phyloP scores from a whole-genome alignment of 306 rosid species.

The Sicyos baderoa region DNA sequence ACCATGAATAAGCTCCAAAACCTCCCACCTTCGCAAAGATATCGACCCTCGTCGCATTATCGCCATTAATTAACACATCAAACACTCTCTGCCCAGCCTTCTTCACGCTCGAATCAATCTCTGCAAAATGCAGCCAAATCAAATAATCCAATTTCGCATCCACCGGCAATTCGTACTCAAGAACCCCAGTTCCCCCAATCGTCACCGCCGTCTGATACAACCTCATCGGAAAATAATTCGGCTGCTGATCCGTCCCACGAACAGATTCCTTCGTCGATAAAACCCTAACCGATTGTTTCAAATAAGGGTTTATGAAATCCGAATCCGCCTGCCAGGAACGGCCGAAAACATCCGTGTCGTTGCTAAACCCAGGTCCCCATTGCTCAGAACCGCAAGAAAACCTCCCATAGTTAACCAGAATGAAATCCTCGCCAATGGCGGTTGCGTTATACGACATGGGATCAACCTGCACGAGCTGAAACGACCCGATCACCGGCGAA shows the following conservation, averaged over 20 bases:
- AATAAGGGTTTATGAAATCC: slow-evolving; percentile 14
- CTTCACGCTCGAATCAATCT: slow-evolving; percentile 53
- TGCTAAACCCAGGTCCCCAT: slow-evolving; percentile 85
- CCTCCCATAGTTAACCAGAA: slow-evolving; percentile 78
- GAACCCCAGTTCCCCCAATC: slow-evolving; percentile 25
- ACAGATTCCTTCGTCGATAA: slow-evolving; percentile 37
- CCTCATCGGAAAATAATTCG: slow-evolving; percentile 67
- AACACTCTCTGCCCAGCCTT: slow-evolving; percentile 65
- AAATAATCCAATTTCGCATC: slow-evolving; percentile 87
- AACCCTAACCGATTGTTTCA: slow-evolving; percentile 8
- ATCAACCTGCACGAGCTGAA: slow-evolving; percentile 60
- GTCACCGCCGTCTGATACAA: slow-evolving; percentile 58
- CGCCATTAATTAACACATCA: slow-evolving; percentile 52
- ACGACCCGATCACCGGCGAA: slow-evolving; percentile 68
- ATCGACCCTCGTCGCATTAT: slow-evolving; percentile 56
- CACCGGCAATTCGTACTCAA: slow-evolving; percentile 60
- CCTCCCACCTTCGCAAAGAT: slow-evolving; percentile 58
- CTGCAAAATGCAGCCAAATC: slow-evolving; percentile 87
- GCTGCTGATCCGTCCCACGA: slow-evolving; percentile 44
- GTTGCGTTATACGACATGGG: slow-evolving; percentile 49
- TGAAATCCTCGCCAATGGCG: slow-evolving; percentile 16
- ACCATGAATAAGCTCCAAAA: slow-evolving; percentile 68
- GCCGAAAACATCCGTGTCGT: slow-evolving; percentile 59
- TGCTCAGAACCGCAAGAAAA: slow-evolving; percentile 62
- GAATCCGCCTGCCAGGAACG: slow-evolving; percentile 81